These are phyloP conservation scores for Spiromastix sp. DNA, from an alignment of 2,329 filamentous ascomycete species.

Conservation along the genomic window DNA sequence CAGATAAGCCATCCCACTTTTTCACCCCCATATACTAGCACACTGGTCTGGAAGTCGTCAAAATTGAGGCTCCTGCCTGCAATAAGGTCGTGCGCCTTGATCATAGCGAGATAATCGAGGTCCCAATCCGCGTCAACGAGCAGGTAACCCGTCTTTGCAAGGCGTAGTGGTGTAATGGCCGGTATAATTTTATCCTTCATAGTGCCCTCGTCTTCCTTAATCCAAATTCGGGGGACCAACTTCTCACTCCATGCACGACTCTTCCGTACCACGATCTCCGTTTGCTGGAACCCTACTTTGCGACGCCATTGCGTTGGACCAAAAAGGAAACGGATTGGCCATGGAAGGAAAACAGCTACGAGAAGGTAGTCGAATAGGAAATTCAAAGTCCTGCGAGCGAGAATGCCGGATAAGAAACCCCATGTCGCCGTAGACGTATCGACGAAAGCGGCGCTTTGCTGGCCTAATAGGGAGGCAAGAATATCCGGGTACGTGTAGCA, in stretches of 20 bases:
- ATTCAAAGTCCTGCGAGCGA: slow-evolving; percentile 50
- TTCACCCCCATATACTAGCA: slow-evolving; percentile 54
- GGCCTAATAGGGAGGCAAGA: slow-evolving; percentile 53
- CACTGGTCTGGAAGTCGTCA: slow-evolving; percentile 60
- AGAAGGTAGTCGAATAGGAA: slow-evolving; percentile 68
- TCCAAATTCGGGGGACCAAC: slow-evolving; percentile 13
- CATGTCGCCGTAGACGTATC: slow-evolving; percentile 48
- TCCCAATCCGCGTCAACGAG: slow-evolving; percentile 81
- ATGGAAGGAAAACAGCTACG: slow-evolving; percentile 57
- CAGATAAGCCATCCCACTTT: slow-evolving; percentile 61
- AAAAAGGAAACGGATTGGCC: slow-evolving; percentile 62
- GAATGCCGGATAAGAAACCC: slow-evolving; percentile 45
- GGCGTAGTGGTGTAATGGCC: slow-evolving; percentile 57
- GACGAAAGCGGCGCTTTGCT: slow-evolving; percentile 57
- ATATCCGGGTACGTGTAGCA: slow-evolving; percentile 63
- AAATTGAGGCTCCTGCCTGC: slow-evolving; percentile 44
- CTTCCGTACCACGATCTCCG: slow-evolving; percentile 71
- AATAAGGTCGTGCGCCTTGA: slow-evolving; percentile 59
- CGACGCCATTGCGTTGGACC: slow-evolving; percentile 65
- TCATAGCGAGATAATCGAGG: slow-evolving; percentile 75
- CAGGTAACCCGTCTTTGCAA: slow-evolving; percentile 78
- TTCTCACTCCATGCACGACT: slow-evolving; percentile 57
- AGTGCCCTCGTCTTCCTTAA: slow-evolving; percentile 43
- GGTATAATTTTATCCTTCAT: slow-evolving; percentile 49
- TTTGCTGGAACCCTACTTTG: slow-evolving; percentile 62